Conservation (phyloP, 2,329 filamentous ascomycete genomes). For the Diplodia intermedia region DNA sequence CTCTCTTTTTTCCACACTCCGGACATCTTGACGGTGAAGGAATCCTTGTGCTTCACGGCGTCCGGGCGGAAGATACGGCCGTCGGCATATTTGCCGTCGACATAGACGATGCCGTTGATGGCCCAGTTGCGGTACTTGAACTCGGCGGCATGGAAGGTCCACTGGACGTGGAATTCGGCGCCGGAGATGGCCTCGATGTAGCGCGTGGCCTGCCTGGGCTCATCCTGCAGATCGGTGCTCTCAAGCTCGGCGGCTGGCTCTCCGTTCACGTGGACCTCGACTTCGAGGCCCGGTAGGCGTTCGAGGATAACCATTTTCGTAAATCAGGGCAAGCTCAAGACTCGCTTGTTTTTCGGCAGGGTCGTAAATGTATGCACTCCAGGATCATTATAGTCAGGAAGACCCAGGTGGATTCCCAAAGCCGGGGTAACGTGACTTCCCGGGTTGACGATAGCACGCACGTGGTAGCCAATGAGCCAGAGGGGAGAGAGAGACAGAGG, state of each 20-base stretch:
- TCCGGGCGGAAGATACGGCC: slow-evolving; percentile 24
- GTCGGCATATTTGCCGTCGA: slow-evolving; percentile 37
- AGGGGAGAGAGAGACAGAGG: too few species aligned
- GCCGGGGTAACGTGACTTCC: slow-evolving; percentile 7
- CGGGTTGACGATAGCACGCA: neutral
- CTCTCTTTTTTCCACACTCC: slow-evolving; percentile 24
- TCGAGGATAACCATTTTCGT: slow-evolving; percentile 13
- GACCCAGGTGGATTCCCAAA: neutral
- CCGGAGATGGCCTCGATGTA: slow-evolving; percentile 45
- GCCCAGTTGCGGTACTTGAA: slow-evolving; percentile 33
- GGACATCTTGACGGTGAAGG: slow-evolving; percentile 25
- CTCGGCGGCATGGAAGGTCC: slow-evolving; percentile 30
- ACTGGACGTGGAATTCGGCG: slow-evolving; percentile 38
- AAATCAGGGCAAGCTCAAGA: neutral
- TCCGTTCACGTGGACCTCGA: slow-evolving; percentile 33
- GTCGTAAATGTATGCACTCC: neutral
- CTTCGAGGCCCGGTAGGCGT: slow-evolving; percentile 6
- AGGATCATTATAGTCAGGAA: neutral
- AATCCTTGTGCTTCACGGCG: slow-evolving; percentile 18
- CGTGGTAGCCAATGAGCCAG: neutral
- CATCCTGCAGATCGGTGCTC: slow-evolving; percentile 33
- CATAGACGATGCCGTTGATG: slow-evolving; percentile 33
- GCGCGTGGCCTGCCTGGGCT: slow-evolving; percentile 36
- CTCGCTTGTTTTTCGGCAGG: neutral
- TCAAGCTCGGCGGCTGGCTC: slow-evolving; percentile 40